Evolutionary conservation across 495 filamentous ascomycete species (phyloP).

Genomic region (Penicillium turbatum): DNA sequence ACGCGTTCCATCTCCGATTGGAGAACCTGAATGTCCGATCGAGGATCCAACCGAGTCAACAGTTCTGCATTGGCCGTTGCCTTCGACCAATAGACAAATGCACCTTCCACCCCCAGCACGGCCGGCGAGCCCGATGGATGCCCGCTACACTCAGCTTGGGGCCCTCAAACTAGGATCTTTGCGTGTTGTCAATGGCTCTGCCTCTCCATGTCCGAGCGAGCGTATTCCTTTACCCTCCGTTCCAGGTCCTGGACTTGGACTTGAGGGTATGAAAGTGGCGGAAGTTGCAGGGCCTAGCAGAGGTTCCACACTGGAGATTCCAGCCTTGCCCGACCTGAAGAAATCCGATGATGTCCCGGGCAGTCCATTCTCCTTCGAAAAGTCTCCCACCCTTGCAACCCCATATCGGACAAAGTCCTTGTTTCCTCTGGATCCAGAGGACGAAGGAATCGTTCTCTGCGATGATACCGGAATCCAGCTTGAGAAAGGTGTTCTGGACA

Average conservation of each 20-base stretch:
- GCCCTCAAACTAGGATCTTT: conserved; percentile 47
- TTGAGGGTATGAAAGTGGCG: conserved; percentile 10
- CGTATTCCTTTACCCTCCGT: conserved; percentile 22
- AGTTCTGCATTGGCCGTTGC: conserved; percentile 21
- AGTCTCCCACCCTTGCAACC: conserved; percentile 25
- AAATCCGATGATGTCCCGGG: conserved; percentile 28
- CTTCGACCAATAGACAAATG: conserved; percentile 10
- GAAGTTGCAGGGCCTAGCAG: conserved; percentile 6
- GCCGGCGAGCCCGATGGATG: conserved; percentile 39
- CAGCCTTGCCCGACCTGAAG: conserved; percentile 11
- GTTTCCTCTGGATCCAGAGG: conserved; percentile 20
- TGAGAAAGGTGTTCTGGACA: conserved; percentile 11
- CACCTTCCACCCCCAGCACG: conserved; percentile 11
- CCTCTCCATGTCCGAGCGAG: conserved; percentile 42
- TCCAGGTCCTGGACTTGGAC: conserved; percentile 12
- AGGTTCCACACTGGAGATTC: conserved; percentile 19
- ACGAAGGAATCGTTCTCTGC: conserved; percentile 30
- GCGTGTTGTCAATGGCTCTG: conserved; percentile 46
- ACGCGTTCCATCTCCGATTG: conserved; percentile 25
- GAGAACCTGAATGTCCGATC: conserved; percentile 15
- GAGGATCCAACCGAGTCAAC: conserved; percentile 11
- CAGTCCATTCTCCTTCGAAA: conserved; percentile 41
- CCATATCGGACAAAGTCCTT: conserved; percentile 1
- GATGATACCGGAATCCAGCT: conserved; percentile 15
- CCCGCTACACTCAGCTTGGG: conserved; percentile 47